A percentile compares a stretch with the other conserved stretches of the same genome.
Evolutionary conservation across 1,284 basidiomycete species (phyloP).

Genomic region (Ganoderma lingzhi): DNA sequence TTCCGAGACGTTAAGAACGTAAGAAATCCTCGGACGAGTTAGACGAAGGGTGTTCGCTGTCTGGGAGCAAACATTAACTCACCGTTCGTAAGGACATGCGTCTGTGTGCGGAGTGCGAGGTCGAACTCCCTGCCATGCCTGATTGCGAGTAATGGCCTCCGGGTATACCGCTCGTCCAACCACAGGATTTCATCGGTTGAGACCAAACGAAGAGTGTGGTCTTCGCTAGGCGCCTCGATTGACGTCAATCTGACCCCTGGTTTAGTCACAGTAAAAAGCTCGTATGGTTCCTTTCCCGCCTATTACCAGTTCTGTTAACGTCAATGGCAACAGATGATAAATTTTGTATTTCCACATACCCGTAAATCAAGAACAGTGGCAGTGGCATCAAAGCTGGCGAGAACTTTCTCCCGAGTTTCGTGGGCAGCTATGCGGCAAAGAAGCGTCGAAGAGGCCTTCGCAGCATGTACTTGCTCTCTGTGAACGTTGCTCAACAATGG

Average conservation of each 20-base stretch:
- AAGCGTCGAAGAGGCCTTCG: neutral
- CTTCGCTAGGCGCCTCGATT: constrained; percentile 51
- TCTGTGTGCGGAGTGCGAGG: constrained; percentile 56
- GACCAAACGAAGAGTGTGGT: constrained; percentile 57
- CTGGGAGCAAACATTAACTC: constrained; percentile 24
- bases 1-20: constrained; percentile 65
- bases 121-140: constrained; percentile 70
- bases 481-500: too few species aligned
- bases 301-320: constrained; percentile 17
- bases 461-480: constrained; percentile 30
- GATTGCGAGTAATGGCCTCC: constrained; percentile 64
- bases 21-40: constrained; percentile 43
- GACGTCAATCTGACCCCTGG: constrained; percentile 56
- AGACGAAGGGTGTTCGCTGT: neutral
- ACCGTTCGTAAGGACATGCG: constrained; percentile 50
- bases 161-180: constrained; percentile 67
- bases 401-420: constrained; percentile 29
- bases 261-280: constrained; percentile 46
- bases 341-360: constrained; percentile 41
- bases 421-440: constrained; percentile 21
- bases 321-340: constrained; percentile 3
- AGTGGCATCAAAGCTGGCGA: constrained; percentile 43
- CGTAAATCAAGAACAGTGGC: constrained; percentile 56
- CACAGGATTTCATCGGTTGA: constrained; percentile 71
- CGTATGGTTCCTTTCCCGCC: constrained; percentile 36